phyloP scores from a whole-genome alignment of 1,139 yeast species.

The Candida frijolesensis region DNA sequence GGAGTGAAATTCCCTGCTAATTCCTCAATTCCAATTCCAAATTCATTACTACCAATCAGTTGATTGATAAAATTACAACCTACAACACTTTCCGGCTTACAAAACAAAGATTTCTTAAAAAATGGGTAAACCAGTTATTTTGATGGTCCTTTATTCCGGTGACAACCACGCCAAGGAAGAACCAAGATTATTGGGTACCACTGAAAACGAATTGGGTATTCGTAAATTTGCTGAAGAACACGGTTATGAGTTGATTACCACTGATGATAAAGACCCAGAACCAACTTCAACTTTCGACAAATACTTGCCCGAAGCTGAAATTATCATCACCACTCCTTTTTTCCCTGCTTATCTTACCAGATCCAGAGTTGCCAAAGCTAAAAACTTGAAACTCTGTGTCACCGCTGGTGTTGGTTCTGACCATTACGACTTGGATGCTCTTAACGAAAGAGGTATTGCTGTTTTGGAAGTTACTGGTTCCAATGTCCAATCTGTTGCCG shows the following conservation, averaged over 20 bases:
- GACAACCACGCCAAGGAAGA: constrained; percentile 62
- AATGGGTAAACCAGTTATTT: constrained; percentile 39
- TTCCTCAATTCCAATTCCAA: too few species aligned
- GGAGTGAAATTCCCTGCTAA: too few species aligned
- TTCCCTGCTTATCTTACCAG: constrained; percentile 77
- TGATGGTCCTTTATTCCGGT: constrained; percentile 59
- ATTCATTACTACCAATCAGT: not conserved
- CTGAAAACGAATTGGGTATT: constrained; percentile 77
- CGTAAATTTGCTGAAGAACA: constrained; percentile 62
- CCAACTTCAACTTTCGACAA: constrained; percentile 57
- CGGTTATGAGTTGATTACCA: constrained; percentile 70
- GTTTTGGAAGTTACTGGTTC: constrained; percentile 85
- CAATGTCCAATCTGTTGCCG: constrained; percentile 80
- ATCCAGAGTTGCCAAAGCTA: constrained; percentile 69
- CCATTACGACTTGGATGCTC: constrained; percentile 75
- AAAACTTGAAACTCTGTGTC: constrained; percentile 69
- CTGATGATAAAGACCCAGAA: constrained; percentile 71
- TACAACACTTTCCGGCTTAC: not conserved
- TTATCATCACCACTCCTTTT: constrained; percentile 81
- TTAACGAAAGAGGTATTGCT: constrained; percentile 62
- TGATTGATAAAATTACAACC: constrained; percentile 4
- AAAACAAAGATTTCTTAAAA: constrained; percentile 10
- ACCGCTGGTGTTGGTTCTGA: constrained; percentile 90
- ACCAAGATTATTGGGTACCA: constrained; percentile 63
- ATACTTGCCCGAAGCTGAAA: constrained; percentile 69